Evolutionary conservation across 1,284 basidiomycete species (phyloP), one percentile per base, ranked within the genome.

Genomic region (Hemileia vastatrix): DNA sequence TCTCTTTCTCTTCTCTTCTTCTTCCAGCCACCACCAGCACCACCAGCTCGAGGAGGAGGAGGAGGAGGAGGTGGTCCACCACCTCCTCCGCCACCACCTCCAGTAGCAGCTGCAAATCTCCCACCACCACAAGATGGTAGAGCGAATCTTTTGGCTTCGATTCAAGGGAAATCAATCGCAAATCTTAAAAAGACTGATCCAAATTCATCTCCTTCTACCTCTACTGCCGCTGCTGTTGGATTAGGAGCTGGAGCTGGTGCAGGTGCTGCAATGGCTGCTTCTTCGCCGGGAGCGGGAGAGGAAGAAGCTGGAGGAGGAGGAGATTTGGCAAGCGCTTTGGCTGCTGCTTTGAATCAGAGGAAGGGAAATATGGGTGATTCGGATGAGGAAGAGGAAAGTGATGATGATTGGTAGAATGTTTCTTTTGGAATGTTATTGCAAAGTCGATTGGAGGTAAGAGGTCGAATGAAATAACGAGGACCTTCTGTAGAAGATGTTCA

Each of bases 341-440:
- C 84, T 4, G 81, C 82, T 9, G 85, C 85, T 4, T 76, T 87
- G 62, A 80, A 80, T 56, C 84, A 87, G 72, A 80, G 92, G 70
- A 96, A 91, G 76, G 90, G 87, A 76, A 86, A 90, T 72, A 80
- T 96, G 74, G 90, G 88, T 3, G 89, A 91, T 68, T 88, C 77
- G 67, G 89, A 92, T 68, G 90, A 90, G 1, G 90, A 95, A 44
- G 90, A 91, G 6, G 88, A 88, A 4, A 88, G 88, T 36, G 87
- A 90, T 47, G 88, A 88, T 56, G 87, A 89, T 62, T 91, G 88
- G 88, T n/a, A n/a, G n/a, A n/a, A n/a, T n/a, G n/a, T n/a, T n/a
- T n/a, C n/a, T n/a, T n/a, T n/a, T n/a, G n/a, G n/a, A n/a, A n/a
- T n/a, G n/a, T n/a, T n/a, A n/a, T n/a, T n/a, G n/a, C n/a, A n/a